Base-by-base conservation (phyloP, 2,329 filamentous ascomycete species). In the Hymenoscyphus salicellus region DNA sequence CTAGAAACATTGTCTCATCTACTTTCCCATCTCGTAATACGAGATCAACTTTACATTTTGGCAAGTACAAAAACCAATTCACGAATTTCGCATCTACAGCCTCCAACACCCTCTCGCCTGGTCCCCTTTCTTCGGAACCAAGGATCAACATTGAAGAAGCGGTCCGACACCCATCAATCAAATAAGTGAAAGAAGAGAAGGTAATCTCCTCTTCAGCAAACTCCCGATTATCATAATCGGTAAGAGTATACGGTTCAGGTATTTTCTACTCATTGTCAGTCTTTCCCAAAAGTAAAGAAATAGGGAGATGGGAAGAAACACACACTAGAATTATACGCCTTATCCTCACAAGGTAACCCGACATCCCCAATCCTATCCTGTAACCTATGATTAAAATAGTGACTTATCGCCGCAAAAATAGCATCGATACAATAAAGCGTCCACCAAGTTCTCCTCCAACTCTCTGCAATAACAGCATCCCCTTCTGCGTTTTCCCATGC, bases 371-470 rank as follows among this genome's bases (percentile, higher is more conserved):
- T 75, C 0, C 88, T 76, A 46, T 78, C 77, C 61, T 79, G 80
- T 20, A 81, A 74, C 46, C 75, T 75, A 71, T 82, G 82, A 14
- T 41, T 65, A 8, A 59, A 32, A 16, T 60, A 57, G 38, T 68
- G 67, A 32, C 63, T 64, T 0, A 73, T 58, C 0, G 72, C 71
- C 0, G 70, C 66, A 16, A 78, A 76, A n/a, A 72, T 75, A 0
- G 83, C 85, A 73, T 91, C 89, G 1, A 86, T 77, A 5, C 85
- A 81, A 70, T 84, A 89, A 46, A 91, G 72, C 71, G 86, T 84
- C 89, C 89, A 92, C 89, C 89, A 92, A 0, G 88, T 91, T 52
- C 89, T 81, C 59, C 89, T 82, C 79, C 86, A 83, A 67, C 82
- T 85, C 71, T 92, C 89, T 46, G 83, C 81, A 23, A 79, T 58